phyloP scores from a whole-genome alignment of 106 monocot species.

The Dioscorea dumetorum region DNA sequence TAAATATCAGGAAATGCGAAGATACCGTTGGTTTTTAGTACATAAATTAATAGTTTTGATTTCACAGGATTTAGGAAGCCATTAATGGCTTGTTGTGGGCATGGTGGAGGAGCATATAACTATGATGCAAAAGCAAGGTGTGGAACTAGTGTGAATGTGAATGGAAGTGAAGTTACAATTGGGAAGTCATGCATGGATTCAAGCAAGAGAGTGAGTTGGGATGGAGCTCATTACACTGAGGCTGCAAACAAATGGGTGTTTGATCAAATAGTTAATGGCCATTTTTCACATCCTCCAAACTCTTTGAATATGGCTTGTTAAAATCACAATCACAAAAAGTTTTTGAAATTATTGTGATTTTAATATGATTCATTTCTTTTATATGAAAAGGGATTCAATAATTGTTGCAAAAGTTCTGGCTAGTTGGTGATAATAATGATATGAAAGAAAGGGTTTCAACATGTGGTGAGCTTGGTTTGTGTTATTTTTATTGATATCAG shows the following conservation, averaged over 20 bases:
- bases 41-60: neutral
- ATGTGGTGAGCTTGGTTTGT: too few relatives aligned
- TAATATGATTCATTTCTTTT: too few relatives aligned
- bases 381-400: too few relatives aligned
- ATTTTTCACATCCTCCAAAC: slow-evolving; percentile 35
- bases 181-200: slow-evolving; percentile 55
- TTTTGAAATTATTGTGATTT: too few relatives aligned
- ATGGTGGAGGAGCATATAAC: slow-evolving; percentile 51
- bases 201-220: slow-evolving; percentile 38
- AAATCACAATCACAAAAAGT: too few relatives aligned
- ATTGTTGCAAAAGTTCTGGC: too few relatives aligned
- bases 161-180: slow-evolving; percentile 32
- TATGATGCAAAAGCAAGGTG: slow-evolving; percentile 26
- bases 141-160: slow-evolving; percentile 20
- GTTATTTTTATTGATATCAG: too few relatives aligned
- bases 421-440: too few relatives aligned
- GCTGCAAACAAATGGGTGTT: slow-evolving; percentile 65
- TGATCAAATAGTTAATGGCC: slow-evolving; percentile 36
- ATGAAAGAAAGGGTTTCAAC: too few relatives aligned
- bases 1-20: too few relatives aligned
- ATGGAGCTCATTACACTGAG: slow-evolving; percentile 75
- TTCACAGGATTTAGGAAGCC: slow-evolving; percentile 55
- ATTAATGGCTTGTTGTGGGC: slow-evolving; percentile 50
- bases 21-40: too few relatives aligned
- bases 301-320: slow-evolving; percentile 27